Conservation (phyloP, 371 early-diverging fungal genomes). For the Umbelopsis sp. region DNA sequence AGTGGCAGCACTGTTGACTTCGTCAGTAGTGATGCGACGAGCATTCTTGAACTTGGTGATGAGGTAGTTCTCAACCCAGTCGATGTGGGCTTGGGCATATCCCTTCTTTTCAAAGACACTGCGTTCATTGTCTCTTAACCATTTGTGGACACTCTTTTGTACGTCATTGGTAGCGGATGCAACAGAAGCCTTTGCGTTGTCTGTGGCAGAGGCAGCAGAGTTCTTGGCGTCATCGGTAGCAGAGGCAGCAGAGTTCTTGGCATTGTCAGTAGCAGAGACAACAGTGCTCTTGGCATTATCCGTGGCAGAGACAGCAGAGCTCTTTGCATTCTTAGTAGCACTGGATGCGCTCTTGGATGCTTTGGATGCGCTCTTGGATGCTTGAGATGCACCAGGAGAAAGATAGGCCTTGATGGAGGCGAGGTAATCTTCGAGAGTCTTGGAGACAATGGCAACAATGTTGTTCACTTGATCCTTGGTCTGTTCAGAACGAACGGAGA, state of each 20-base stretch:
- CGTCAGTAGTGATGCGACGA: constrained; percentile 4
- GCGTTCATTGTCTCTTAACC: constrained; percentile 12
- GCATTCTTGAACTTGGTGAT: constrained; percentile 31
- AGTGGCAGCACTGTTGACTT: background rate
- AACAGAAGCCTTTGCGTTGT: background rate
- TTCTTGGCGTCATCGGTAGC: background rate
- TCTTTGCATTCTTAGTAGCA: background rate
- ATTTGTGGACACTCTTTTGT: constrained; percentile 11
- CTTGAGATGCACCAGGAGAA: background rate
- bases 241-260: constrained; percentile 7
- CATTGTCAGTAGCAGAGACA: background rate
- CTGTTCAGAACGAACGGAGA: background rate
- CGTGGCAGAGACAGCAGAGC: background rate
- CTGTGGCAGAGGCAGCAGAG: background rate
- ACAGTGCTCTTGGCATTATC: background rate
- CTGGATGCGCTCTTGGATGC: constrained; percentile 14
- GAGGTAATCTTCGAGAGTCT: background rate
- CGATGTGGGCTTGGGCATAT: constrained; percentile 49
- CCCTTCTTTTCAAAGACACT: constrained; percentile 26
- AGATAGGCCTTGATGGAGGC: constrained; percentile 8
- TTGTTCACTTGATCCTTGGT: constrained; percentile 16
- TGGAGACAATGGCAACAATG: constrained; percentile 1
- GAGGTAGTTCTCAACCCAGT: constrained; percentile 45
- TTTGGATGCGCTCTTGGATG: constrained; percentile 12
- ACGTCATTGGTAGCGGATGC: constrained; percentile 32